Evolutionary conservation across 768 basidiomycete species (phyloP).

Genomic region (Pilatotrama ljubarskyi): DNA sequence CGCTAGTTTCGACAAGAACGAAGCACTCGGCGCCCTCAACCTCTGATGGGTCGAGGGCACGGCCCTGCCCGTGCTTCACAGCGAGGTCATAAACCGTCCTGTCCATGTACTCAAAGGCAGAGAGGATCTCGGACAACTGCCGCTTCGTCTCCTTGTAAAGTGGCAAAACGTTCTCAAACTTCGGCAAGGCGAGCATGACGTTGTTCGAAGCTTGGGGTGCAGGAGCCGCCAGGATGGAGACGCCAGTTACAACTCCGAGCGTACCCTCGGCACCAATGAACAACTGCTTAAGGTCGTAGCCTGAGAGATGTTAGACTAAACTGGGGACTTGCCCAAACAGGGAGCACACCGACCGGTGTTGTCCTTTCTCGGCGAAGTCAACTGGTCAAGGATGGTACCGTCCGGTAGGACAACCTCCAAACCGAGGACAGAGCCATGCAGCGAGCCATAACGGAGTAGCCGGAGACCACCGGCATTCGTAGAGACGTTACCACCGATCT

Average conservation of each 20-base stretch:
- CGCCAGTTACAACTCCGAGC: slow-evolving; percentile 90
- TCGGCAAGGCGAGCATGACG: slow-evolving; percentile 85
- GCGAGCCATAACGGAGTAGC: slow-evolving; percentile 88
- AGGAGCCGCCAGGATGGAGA: slow-evolving; percentile 90
- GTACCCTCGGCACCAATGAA: slow-evolving; percentile 99
- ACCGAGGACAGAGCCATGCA: slow-evolving; percentile 93
- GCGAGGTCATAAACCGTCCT: slow-evolving; percentile 80
- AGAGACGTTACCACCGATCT: slow-evolving; percentile 95
- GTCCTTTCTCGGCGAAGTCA: slow-evolving; percentile 92
- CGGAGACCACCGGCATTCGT: slow-evolving; percentile 98
- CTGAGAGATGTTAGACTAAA: slow-evolving; percentile 40
- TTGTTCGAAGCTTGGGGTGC: slow-evolving; percentile 85
- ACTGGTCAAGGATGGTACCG: slow-evolving; percentile 85
- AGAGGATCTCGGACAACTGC: slow-evolving; percentile 90
- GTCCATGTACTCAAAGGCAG: slow-evolving; percentile 97
- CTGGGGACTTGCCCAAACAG: background rate
- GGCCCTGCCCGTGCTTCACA: slow-evolving; percentile 80
- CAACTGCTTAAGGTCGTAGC: slow-evolving; percentile 96
- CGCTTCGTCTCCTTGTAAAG: slow-evolving; percentile 80
- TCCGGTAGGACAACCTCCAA: slow-evolving; percentile 95
- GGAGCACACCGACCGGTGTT: slow-evolving; percentile 73
- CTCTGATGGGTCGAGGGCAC: slow-evolving; percentile 72
- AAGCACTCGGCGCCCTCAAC: slow-evolving; percentile 83
- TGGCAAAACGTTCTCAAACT: slow-evolving; percentile 83
- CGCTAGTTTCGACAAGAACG: slow-evolving; percentile 92